Evolutionary conservation across 768 basidiomycete genomes (phyloP).

Genomic region (Leucocoprinus birnbaumii): DNA sequence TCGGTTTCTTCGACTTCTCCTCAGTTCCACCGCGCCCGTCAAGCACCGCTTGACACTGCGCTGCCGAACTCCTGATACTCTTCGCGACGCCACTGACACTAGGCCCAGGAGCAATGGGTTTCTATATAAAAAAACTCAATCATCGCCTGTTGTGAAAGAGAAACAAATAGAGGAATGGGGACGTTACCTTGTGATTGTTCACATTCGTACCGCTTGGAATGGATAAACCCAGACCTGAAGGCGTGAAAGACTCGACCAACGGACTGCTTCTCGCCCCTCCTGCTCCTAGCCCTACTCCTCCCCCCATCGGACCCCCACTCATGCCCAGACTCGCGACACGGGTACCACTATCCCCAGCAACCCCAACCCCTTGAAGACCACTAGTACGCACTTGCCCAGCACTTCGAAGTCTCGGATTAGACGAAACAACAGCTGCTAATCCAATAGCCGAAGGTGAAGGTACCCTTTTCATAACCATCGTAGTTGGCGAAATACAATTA

Average conservation of each 20-base stretch:
- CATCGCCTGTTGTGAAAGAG: background rate
- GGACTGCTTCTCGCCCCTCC: background rate
- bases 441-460: too few relatives aligned
- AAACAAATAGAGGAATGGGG: background rate
- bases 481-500: too few relatives aligned
- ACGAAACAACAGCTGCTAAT: background rate
- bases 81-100: background rate
- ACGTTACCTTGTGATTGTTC: background rate
- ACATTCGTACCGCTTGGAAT: background rate
- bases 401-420: background rate
- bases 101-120: too few relatives aligned
- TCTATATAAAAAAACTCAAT: too few relatives aligned
- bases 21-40: background rate
- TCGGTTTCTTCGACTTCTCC: background rate
- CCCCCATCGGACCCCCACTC: too few relatives aligned
- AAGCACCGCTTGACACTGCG: background rate
- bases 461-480: too few relatives aligned
- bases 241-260: background rate
- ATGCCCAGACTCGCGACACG: background rate
- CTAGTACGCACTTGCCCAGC: background rate
- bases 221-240: background rate
- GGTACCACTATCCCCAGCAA: too few relatives aligned
- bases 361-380: background rate
- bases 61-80: background rate
- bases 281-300: too few relatives aligned